Percentiles rank a stretch among this genome's conserved stretches.
Evolutionary conservation across 495 filamentous ascomycete species (phyloP).

Genomic region (Hyaloscypha bicolor): DNA sequence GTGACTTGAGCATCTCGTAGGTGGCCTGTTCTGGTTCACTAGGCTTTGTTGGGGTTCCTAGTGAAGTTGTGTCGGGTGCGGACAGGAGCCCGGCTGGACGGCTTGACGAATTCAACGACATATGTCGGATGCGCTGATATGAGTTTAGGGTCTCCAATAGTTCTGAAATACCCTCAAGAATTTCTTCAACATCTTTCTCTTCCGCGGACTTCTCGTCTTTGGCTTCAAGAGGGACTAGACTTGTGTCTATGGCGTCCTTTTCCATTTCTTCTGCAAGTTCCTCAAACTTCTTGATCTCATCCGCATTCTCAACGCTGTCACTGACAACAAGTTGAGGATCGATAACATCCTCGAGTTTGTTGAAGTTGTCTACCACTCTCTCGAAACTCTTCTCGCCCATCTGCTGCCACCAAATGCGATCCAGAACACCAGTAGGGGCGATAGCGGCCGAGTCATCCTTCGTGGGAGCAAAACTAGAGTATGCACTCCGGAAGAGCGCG

Average conservation of each 20-base stretch:
- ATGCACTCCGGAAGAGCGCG: slow-evolving; percentile 76
- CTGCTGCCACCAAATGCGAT: slow-evolving; percentile 85
- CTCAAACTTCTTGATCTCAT: slow-evolving; percentile 41
- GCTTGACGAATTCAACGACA: slow-evolving; percentile 54
- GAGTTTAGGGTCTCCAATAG: slow-evolving; percentile 83
- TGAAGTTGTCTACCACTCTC: slow-evolving; percentile 48
- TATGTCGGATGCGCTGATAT: slow-evolving; percentile 80
- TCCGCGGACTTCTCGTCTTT: slow-evolving; percentile 50
- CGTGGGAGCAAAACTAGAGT: slow-evolving; percentile 85
- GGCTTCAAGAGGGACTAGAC: slow-evolving; percentile 42
- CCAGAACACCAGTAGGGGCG: slow-evolving; percentile 68
- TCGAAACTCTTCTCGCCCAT: slow-evolving; percentile 64
- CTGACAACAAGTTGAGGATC: slow-evolving; percentile 41
- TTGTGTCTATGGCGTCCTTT: slow-evolving; percentile 47
- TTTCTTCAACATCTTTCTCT: slow-evolving; percentile 71
- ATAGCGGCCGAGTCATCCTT: slow-evolving; percentile 79
- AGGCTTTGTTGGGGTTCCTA: slow-evolving; percentile 50
- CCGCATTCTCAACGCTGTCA: slow-evolving; percentile 42
- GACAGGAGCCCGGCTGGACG: slow-evolving; percentile 46
- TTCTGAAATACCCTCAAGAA: slow-evolving; percentile 79
- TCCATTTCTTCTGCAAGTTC: slow-evolving; percentile 25
- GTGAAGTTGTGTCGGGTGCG: slow-evolving; percentile 48
- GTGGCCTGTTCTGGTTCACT: slow-evolving; percentile 67
- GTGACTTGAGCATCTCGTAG: slow-evolving; percentile 75
- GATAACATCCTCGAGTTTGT: slow-evolving; percentile 28